Base-by-base conservation (phyloP, 2,329 filamentous ascomycete species). In the Cryphonectria carpinicola region DNA sequence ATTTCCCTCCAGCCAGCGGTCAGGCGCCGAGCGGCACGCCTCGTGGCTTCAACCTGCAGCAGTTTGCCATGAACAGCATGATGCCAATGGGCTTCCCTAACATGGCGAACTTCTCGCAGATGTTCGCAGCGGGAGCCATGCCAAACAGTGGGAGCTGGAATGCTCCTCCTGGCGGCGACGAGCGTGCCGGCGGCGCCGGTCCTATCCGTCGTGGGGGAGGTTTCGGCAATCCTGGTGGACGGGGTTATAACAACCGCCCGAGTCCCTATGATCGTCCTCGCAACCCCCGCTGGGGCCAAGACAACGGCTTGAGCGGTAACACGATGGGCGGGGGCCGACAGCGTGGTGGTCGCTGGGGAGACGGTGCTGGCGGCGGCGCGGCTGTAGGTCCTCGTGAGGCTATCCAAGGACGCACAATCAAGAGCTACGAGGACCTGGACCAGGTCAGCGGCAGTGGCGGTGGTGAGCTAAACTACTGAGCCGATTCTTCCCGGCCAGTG, bases 371-470 rank as follows among this genome's bases (percentile, higher is more conserved):
- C 65, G 92, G 92, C 54, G 92, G 88, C 35, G 90, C 92, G 46
- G 90, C 92, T 2, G 91, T 95, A 72, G 95, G 94, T 0, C 95
- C 96, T 28, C 89, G 93, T 28, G 95, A 98, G 81, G 95, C 96
- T 14, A 94, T 97, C 0, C 93, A 97, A 75, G 96, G 96, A 6
- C 89, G 96, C 70, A 97, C 93, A 72, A 83, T 99, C 74, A 97
- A 97, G 87, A 98, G 94, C 80, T 99, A 99, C 79, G 97, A 99
- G 81, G 96, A 99, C 79, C 85, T 99, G 35, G 96, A 99, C 82
- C 95, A 97, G 62, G 91, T 92, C 70, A 90, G 90, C 52, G 89
- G 90, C 19, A 86, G 88, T 49, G 93, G 91, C 56, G 90, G 91
- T 56, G 92, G 93, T 39, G 95, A 98, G 82, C 84, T 98, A 77